Conservation (phyloP, 1,284 basidiomycete genomes). For the Vanrija pseudolonga region DNA sequence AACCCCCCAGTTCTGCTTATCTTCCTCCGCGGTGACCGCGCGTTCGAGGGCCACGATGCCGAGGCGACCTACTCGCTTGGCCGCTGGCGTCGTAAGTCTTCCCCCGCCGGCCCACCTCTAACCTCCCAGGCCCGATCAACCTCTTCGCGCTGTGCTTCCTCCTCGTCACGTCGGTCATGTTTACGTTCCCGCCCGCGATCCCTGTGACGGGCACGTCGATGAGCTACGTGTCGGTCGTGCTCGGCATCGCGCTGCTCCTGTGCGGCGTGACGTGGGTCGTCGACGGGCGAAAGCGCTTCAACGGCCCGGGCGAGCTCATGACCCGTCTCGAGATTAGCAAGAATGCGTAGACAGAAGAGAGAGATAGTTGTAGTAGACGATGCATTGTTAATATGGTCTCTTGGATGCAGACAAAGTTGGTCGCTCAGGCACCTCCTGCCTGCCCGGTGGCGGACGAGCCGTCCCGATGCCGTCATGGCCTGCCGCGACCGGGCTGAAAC, state of each 20-base stretch:
- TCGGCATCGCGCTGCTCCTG: slow-evolving; percentile 35
- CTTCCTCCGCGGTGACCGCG: slow-evolving; percentile 47
- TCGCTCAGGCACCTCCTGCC: too few species aligned
- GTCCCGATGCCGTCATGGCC: too few species aligned
- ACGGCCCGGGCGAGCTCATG: slow-evolving; percentile 46
- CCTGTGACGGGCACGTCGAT: slow-evolving; percentile 47
- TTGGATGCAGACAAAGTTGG: too few species aligned
- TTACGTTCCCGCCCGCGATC: slow-evolving; percentile 52
- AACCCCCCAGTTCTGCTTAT: slow-evolving; percentile 39
- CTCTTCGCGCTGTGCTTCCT: slow-evolving; percentile 47
- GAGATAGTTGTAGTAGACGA: slow-evolving; percentile 4
- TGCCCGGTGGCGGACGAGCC: too few species aligned
- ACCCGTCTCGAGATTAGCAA: slow-evolving; percentile 59
- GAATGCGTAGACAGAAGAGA: slow-evolving; percentile 56
- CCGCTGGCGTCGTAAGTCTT: slow-evolving; percentile 32
- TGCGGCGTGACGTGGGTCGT: slow-evolving; percentile 41
- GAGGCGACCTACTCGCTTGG: slow-evolving; percentile 34
- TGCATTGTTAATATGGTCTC: slow-evolving; percentile 13
- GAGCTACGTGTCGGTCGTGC: slow-evolving; percentile 51
- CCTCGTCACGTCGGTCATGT: slow-evolving; percentile 51
- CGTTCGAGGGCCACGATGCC: slow-evolving; percentile 37
- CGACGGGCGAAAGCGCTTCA: slow-evolving; percentile 44
- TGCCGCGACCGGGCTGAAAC: too few species aligned
- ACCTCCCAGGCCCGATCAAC: slow-evolving; percentile 43
- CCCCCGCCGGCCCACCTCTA: slow-evolving; percentile 15